Evolutionary conservation across 1,284 basidiomycete species (phyloP).

Genomic region (Leccinum fuscescens): DNA sequence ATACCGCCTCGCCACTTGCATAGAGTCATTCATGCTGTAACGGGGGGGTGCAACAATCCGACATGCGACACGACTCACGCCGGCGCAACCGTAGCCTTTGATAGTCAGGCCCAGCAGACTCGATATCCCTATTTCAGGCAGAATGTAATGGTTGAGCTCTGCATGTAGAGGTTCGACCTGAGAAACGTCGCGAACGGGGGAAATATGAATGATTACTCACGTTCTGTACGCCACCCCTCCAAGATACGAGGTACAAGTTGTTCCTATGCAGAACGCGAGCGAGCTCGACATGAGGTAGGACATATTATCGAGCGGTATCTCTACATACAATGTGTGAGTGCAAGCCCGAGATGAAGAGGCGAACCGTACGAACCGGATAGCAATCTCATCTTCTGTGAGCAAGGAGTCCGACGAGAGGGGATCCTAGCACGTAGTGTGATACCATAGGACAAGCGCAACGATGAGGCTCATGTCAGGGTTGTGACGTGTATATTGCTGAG

Average conservation of each 20-base stretch:
- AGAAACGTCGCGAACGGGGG: neutral
- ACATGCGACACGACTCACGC: slow-evolving; percentile 55
- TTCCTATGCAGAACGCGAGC: too few species aligned
- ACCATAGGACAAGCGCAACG: slow-evolving; percentile 9
- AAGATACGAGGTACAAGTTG: slow-evolving; percentile 81
- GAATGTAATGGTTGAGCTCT: slow-evolving; percentile 79
- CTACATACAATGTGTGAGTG: slow-evolving; percentile 38
- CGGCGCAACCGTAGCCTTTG: slow-evolving; percentile 91
- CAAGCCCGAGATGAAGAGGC: neutral
- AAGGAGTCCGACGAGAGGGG: slow-evolving; percentile 74
- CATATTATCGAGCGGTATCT: too few species aligned
- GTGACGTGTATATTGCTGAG: too few species aligned
- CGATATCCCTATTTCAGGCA: slow-evolving; percentile 91
- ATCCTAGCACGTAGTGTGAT: slow-evolving; percentile 48
- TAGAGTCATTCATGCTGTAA: too few species aligned
- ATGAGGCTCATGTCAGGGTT: slow-evolving; percentile 6
- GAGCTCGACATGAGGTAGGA: neutral
- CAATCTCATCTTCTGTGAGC: slow-evolving; percentile 87
- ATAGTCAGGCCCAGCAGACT: slow-evolving; percentile 93
- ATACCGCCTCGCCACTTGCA: too few species aligned
- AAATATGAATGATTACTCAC: slow-evolving; percentile 39
- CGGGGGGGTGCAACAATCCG: too few species aligned
- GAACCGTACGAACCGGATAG: slow-evolving; percentile 65
- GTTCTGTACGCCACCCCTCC: slow-evolving; percentile 86
- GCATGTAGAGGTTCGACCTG: slow-evolving; percentile 7